Evolutionary conservation across 2,329 filamentous ascomycete species (phyloP), one percentile per base, ranked within the genome.

Genomic region (Trichoderma guizhouense): DNA sequence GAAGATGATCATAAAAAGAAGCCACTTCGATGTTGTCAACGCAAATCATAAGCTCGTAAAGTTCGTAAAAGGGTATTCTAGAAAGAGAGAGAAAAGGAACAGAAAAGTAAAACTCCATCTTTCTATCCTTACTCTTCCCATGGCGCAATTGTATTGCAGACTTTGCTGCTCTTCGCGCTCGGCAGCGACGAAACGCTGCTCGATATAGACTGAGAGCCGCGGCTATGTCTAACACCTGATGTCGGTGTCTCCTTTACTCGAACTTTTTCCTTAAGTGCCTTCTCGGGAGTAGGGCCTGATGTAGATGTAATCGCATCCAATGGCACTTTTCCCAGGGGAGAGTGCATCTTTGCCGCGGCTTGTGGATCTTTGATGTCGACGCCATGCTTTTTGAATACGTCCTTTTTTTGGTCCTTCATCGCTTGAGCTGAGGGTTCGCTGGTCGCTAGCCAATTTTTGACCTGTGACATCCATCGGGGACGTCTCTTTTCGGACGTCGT

Each of bases 351-450:
- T 28, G 79, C 81, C 34, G 80, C 83, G 11, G 84, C 83, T 18
- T 78, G 77, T 5, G 85, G 84, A 61, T 86, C 84, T 28, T 82
- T 80, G 60, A 78, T 78, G 21, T 83, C 77, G 65, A 87, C 77
- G 24, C 84, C 84, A n/a, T 84, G 82, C 55, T 79, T 83, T 61
- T 81, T 79, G 73, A 81, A 86, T 1, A 81, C 79, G 15, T 81
- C 80, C 67, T 79, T 82, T 74, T 83, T 84, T 73, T 86, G 84
- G 15, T 83, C 77, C 74, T 83, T 85, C 74, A 86, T 79, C 1
- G 85, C 86, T 58, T 85, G 83, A 2, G 81, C 80, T 0, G 86
- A 87, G 12, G 86, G 86, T 73, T 88, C 86, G 62, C 83, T 85
- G 26, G 82, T 80, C 2, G 81, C 80, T 8, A 87, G 76, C 86